These are phyloP conservation scores for Linnemannia exigua DNA, from an alignment of 192 early-diverging fungal genomes.

Conservation along the genomic window DNA sequence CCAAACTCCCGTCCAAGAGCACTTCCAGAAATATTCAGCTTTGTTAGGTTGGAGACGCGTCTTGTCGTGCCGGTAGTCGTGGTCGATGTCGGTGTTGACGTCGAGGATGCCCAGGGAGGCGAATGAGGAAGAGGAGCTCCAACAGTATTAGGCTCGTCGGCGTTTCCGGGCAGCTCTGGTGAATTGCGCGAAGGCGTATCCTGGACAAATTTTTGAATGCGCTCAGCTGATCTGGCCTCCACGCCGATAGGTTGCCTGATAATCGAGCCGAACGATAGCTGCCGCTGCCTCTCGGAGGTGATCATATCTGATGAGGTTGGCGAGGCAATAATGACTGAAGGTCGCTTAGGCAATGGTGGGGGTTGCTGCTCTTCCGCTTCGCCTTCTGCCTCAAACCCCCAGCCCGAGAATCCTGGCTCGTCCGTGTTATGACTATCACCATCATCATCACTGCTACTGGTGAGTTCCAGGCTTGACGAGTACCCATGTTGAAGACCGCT, in stretches of 20 bases:
- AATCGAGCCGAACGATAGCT: background rate
- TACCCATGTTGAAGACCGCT: conserved; percentile 19
- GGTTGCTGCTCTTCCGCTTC: conserved; percentile 6
- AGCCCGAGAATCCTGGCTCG: conserved; percentile 6
- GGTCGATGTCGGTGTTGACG: background rate
- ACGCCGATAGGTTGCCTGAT: background rate
- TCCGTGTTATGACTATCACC: background rate
- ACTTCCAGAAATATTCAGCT: background rate
- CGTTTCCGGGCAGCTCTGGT: background rate
- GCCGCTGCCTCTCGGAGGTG: background rate
- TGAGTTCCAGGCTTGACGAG: conserved; percentile 4
- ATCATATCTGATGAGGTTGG: background rate
- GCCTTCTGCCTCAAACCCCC: conserved; percentile 8
- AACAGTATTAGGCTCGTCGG: background rate
- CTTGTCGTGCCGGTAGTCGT: background rate
- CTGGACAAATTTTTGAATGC: background rate
- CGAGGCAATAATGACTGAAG: background rate
- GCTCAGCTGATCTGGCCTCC: background rate
- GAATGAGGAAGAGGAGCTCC: background rate
- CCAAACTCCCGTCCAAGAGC: background rate
- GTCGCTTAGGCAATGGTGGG: background rate
- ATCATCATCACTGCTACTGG: conserved; percentile 3
- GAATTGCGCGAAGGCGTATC: background rate
- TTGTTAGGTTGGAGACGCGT: background rate
- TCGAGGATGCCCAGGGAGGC: background rate